Evolutionary conservation across 495 filamentous ascomycete species (phyloP).

Genomic region (Parmelia sp.): DNA sequence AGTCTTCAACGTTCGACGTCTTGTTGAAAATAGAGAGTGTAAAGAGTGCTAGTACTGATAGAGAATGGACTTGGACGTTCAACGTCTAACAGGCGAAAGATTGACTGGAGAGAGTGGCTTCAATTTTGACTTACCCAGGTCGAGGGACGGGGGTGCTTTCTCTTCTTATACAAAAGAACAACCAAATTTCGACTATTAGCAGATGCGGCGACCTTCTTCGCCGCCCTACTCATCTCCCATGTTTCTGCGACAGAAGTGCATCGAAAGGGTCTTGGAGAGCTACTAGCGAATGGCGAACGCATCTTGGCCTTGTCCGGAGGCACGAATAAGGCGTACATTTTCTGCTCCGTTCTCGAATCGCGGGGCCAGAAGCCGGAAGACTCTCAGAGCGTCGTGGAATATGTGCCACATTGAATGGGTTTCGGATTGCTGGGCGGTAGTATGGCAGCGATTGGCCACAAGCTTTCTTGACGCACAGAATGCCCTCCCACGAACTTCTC

Average conservation of each 20-base stretch:
- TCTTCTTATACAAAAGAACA: neutral
- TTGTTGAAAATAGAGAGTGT: neutral
- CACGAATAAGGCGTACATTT: neutral
- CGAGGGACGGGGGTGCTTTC: neutral
- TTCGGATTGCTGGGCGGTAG: neutral
- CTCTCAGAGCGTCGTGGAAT: neutral
- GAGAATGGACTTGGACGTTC: neutral
- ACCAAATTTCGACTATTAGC: neutral
- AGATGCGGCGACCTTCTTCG: neutral
- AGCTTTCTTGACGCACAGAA: neutral
- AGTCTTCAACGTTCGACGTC: neutral
- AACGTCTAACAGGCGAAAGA: neutral
- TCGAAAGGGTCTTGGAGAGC: neutral
- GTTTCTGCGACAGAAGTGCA: neutral
- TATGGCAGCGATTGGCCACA: neutral
- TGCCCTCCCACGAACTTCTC: neutral
- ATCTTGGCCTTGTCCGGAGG: neutral
- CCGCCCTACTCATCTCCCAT: neutral
- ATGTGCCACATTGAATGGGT: neutral
- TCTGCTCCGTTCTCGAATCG: neutral
- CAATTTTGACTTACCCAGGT: neutral
- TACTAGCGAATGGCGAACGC: neutral
- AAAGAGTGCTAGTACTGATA: neutral
- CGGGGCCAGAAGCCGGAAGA: neutral
- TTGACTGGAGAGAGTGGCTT: neutral